Evolutionary conservation across 257 asterid species (phyloP).

Genomic region (Buddleja alternifolia): DNA sequence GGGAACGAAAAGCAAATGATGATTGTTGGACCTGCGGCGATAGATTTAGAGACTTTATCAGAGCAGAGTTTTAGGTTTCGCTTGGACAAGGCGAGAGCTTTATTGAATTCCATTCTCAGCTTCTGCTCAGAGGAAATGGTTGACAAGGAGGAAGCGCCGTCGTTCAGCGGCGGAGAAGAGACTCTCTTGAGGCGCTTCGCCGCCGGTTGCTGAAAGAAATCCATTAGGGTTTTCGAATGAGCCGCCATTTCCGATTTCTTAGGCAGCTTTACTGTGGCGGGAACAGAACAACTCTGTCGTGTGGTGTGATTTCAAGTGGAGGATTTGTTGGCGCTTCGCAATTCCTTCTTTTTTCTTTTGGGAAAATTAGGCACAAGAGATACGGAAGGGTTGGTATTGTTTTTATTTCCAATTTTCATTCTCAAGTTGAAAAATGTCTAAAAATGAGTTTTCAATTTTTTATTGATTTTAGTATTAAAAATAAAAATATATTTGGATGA

Average conservation of each 20-base stretch:
- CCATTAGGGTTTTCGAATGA: slow-evolving; percentile 73
- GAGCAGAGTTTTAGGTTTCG: slow-evolving; percentile 72
- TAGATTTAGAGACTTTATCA: slow-evolving; percentile 53
- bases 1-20: slow-evolving; percentile 4
- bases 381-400: too few species aligned
- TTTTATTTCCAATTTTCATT: too few species aligned
- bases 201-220: slow-evolving; percentile 72
- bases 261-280: background rate
- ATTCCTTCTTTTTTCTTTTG: too few species aligned
- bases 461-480: too few species aligned
- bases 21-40: slow-evolving; percentile 43
- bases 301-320: too few species aligned
- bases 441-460: too few species aligned
- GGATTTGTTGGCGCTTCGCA: too few species aligned
- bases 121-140: slow-evolving; percentile 59
- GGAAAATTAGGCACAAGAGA: too few species aligned
- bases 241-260: slow-evolving; percentile 40
- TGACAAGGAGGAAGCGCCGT: slow-evolving; percentile 34
- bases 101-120: slow-evolving; percentile 67
- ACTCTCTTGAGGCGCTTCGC: slow-evolving; percentile 72
- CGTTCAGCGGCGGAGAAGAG: slow-evolving; percentile 41
- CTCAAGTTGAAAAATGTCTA: too few species aligned
- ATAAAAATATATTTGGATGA: too few species aligned
- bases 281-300: too few species aligned
- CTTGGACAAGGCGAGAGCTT: slow-evolving; percentile 75